Evolutionary conservation across 768 basidiomycete genomes (phyloP).

Genomic region (Mrakia hoshinonis): DNA sequence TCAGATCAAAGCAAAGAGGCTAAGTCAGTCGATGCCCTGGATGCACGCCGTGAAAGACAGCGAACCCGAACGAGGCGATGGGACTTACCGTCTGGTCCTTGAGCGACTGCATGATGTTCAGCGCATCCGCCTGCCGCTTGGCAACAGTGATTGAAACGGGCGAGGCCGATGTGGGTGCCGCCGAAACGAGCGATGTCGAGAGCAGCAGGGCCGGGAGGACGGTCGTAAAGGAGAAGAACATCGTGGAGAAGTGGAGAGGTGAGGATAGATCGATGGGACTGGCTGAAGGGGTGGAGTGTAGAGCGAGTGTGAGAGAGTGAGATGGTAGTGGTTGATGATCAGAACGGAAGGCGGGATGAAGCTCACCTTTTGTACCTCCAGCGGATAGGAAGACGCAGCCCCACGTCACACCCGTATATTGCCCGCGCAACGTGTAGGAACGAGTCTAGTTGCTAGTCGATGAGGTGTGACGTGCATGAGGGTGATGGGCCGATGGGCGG

Average conservation of each 20-base stretch:
- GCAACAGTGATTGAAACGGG: background rate
- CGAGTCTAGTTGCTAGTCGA: too few species aligned
- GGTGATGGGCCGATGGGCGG: too few species aligned
- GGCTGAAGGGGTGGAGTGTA: background rate
- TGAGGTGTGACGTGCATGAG: too few species aligned
- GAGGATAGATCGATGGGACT: too few species aligned
- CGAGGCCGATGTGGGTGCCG: too few species aligned
- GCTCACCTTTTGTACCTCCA: too few species aligned
- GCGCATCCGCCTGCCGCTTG: background rate
- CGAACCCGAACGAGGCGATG: background rate
- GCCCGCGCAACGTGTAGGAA: too few species aligned
- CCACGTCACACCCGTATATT: too few species aligned
- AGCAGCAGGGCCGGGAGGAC: background rate
- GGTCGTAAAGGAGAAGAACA: conserved; percentile 9
- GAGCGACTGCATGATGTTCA: background rate
- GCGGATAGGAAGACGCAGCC: too few species aligned
- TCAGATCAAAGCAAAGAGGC: background rate
- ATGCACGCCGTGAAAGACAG: background rate
- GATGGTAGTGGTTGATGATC: background rate
- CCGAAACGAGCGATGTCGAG: background rate
- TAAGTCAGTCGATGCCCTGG: background rate
- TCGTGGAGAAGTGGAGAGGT: background rate
- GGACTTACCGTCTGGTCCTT: background rate
- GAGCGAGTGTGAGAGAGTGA: background rate
- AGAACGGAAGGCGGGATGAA: too few species aligned